Evolutionary conservation across 2,329 filamentous ascomycete genomes (phyloP).

Genomic region (Nannizzia gypsea): DNA sequence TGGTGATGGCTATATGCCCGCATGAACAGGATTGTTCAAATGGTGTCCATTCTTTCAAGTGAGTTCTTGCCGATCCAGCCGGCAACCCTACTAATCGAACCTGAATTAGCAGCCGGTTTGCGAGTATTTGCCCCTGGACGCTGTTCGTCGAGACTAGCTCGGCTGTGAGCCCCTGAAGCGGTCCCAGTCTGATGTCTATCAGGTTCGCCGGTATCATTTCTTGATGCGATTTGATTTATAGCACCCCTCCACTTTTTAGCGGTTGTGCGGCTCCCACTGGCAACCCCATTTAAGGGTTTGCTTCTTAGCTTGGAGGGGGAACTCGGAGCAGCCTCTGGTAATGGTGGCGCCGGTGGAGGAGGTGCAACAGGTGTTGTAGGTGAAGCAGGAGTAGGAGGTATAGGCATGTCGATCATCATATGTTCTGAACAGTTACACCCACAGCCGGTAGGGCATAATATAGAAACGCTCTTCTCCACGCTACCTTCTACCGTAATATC

Average conservation of each 20-base stretch:
- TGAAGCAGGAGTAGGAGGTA: conserved; percentile 14
- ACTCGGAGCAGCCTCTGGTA: neutral
- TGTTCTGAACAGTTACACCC: conserved; percentile 37
- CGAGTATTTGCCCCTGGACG: neutral
- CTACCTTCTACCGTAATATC: conserved; percentile 8
- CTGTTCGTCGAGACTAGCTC: conserved; percentile 1
- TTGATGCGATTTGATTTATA: neutral
- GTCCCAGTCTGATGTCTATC: neutral
- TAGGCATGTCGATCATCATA: conserved; percentile 23
- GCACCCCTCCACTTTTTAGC: neutral
- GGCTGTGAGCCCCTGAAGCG: neutral
- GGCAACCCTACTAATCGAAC: conserved; percentile 1
- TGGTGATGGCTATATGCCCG: too few species aligned
- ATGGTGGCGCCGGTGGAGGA: neutral
- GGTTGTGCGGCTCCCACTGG: neutral
- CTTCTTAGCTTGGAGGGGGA: neutral
- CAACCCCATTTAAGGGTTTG: neutral
- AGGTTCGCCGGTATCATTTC: neutral
- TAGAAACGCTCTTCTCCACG: conserved; percentile 12
- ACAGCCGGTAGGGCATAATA: conserved; percentile 36
- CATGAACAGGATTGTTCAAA: too few species aligned
- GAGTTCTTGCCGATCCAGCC: conserved; percentile 2
- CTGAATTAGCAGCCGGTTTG: neutral
- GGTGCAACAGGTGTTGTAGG: conserved; percentile 12
- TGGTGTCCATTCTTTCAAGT: conserved; percentile 4